A percentile compares a stretch with the other conserved stretches of the same genome.
Evolutionary conservation across 2,329 filamentous ascomycete species (phyloP).

Genomic region (Phyllosticta citrichinensis): DNA sequence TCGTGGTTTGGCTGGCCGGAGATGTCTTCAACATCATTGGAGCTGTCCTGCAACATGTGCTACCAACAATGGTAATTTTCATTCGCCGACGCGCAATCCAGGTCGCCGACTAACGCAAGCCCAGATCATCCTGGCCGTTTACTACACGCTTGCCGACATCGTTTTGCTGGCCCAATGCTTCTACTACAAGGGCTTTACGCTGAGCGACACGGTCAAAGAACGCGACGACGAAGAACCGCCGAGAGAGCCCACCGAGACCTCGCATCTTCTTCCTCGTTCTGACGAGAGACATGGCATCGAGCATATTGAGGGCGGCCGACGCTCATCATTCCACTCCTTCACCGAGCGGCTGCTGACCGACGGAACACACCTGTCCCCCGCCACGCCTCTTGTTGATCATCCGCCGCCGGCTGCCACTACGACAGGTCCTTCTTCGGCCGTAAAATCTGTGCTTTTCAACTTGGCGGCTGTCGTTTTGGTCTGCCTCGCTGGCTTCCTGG

Average conservation of each 20-base stretch:
- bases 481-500: constrained; percentile 68
- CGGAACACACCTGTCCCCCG: constrained; percentile 64
- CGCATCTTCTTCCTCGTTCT: constrained; percentile 21
- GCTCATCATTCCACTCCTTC: constrained; percentile 26
- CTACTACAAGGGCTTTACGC: constrained; percentile 77
- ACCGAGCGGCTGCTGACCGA: constrained; percentile 49
- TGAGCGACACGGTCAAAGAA: constrained; percentile 25
- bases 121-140: constrained; percentile 78
- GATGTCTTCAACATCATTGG: constrained; percentile 97
- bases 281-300: constrained; percentile 15
- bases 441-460: constrained; percentile 58
- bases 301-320: constrained; percentile 19
- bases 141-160: constrained; percentile 86
- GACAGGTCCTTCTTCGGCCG: constrained; percentile 23
- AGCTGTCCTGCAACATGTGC: constrained; percentile 79
- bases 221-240: constrained; percentile 15
- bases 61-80: constrained; percentile 71
- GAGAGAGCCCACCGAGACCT: constrained; percentile 24
- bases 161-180: constrained; percentile 85
- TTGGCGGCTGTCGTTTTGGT: constrained; percentile 67
- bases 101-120: neutral
- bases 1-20: constrained; percentile 83
- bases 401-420: constrained; percentile 19
- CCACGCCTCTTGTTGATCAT: constrained; percentile 63
- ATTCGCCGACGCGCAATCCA: neutral